These are phyloP conservation scores for Chrysoporthe cubensis DNA, from an alignment of 2,329 filamentous ascomycete species.

Conservation along the genomic window DNA sequence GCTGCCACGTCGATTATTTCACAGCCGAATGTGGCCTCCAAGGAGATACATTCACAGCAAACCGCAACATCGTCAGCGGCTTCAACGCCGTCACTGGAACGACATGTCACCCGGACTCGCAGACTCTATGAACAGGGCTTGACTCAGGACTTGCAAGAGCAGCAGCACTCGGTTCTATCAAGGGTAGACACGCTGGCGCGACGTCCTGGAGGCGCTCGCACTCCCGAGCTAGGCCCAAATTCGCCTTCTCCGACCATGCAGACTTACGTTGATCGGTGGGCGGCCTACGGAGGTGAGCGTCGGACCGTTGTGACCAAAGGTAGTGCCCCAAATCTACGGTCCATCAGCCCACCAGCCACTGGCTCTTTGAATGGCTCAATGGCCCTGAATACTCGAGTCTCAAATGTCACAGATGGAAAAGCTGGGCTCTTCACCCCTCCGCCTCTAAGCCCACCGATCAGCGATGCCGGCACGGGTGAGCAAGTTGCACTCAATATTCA, in stretches of 20 bases:
- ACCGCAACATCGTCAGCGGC: conserved; percentile 42
- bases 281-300: conserved; percentile 41
- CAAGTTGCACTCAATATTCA: conserved; percentile 66
- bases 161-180: conserved; percentile 76
- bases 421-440: conserved; percentile 46
- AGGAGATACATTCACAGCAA: conserved; percentile 52
- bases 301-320: conserved; percentile 54
- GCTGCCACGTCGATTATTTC: conserved; percentile 89
- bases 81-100: conserved; percentile 56
- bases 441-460: conserved; percentile 70
- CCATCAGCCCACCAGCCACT: conserved; percentile 53
- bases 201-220: conserved; percentile 54
- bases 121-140: conserved; percentile 84
- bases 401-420: conserved; percentile 42
- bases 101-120: conserved; percentile 70
- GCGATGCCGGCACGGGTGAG: conserved; percentile 67
- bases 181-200: conserved; percentile 78
- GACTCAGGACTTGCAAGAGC: conserved; percentile 78
- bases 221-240: conserved; percentile 51
- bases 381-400: conserved; percentile 35
- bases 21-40: conserved; percentile 59
- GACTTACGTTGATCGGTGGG: conserved; percentile 50
- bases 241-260: conserved; percentile 51
- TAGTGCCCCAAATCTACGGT: conserved; percentile 72
- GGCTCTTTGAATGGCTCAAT: conserved; percentile 43